Evolutionary conservation across 129 eudicot genomes (phyloP).

Genomic region (Lactuca sativa): DNA sequence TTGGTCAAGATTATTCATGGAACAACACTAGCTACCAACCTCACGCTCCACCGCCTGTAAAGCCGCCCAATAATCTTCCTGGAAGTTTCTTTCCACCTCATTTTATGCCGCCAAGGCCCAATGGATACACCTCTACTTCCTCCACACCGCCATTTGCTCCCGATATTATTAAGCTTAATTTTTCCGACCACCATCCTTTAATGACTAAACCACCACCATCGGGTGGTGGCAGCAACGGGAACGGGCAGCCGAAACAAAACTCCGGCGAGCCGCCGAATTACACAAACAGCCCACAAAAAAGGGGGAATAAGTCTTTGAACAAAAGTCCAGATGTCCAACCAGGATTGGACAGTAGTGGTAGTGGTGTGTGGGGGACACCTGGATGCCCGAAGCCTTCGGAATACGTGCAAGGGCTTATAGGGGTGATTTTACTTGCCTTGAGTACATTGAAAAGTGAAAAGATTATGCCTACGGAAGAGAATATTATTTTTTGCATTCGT

Average conservation of each 20-base stretch:
- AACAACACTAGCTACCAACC: slow-evolving; percentile 39
- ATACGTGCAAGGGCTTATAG: slow-evolving; percentile 76
- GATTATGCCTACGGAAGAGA: slow-evolving; percentile 79
- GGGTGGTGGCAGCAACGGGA: background rate
- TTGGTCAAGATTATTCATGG: slow-evolving; percentile 43
- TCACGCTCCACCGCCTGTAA: slow-evolving; percentile 47
- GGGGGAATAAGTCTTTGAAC: slow-evolving; percentile 33
- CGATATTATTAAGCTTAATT: slow-evolving; percentile 53
- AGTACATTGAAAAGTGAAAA: slow-evolving; percentile 78
- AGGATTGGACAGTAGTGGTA: slow-evolving; percentile 37
- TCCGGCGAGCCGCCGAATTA: slow-evolving; percentile 42
- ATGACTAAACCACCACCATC: slow-evolving; percentile 33
- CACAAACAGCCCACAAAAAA: slow-evolving; percentile 53
- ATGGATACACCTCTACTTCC: slow-evolving; percentile 37
- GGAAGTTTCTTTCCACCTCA: slow-evolving; percentile 46
- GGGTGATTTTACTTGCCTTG: slow-evolving; percentile 75
- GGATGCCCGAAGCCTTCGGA: slow-evolving; percentile 77
- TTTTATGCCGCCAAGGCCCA: slow-evolving; percentile 53
- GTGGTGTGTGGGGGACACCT: slow-evolving; percentile 67
- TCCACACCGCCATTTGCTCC: slow-evolving; percentile 40
- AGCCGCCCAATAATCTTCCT: slow-evolving; percentile 39
- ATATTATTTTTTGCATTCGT: slow-evolving; percentile 74
- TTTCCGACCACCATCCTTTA: slow-evolving; percentile 51
- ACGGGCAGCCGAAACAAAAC: slow-evolving; percentile 46
- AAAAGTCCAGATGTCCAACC: slow-evolving; percentile 39